Conservation (phyloP, 2,329 filamentous ascomycete genomes). For the Ramichloridium luteum region DNA sequence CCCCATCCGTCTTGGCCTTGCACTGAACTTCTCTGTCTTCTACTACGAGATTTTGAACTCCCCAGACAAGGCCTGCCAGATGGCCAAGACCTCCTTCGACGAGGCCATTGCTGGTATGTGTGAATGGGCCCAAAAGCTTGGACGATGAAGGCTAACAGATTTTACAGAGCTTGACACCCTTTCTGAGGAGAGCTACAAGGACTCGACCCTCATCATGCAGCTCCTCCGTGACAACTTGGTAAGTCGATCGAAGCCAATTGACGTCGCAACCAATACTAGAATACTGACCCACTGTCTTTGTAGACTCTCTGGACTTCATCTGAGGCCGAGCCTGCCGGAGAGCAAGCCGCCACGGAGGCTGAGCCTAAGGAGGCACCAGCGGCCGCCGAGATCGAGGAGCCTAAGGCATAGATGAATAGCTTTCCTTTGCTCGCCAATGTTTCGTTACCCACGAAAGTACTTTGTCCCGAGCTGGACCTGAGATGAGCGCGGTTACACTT, state of each 20-base stretch:
- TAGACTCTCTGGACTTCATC: constrained; percentile 99
- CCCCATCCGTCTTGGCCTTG: constrained; percentile 83
- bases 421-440: too few relatives aligned
- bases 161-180: constrained; percentile 78
- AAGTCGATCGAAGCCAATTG: constrained; percentile 14
- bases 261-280: neutral
- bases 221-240: constrained; percentile 93
- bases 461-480: too few relatives aligned
- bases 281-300: constrained; percentile 13
- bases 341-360: constrained; percentile 31
- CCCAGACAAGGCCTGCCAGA: constrained; percentile 93
- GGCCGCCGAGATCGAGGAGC: constrained; percentile 42
- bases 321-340: constrained; percentile 72
- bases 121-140: too few relatives aligned
- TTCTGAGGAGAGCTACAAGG: constrained; percentile 98
- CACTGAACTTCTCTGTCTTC: constrained; percentile 95
- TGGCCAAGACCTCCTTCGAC: constrained; percentile 91
- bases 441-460: too few relatives aligned
- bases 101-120: constrained; percentile 77
- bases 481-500: too few relatives aligned
- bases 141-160: too few relatives aligned
- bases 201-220: constrained; percentile 98
- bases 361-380: constrained; percentile 44
- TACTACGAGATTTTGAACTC: constrained; percentile 99
- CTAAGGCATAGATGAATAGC: constrained; percentile 26